Conservation (phyloP, 1,284 basidiomycete genomes). For the Fomitopsis schrenkii region DNA sequence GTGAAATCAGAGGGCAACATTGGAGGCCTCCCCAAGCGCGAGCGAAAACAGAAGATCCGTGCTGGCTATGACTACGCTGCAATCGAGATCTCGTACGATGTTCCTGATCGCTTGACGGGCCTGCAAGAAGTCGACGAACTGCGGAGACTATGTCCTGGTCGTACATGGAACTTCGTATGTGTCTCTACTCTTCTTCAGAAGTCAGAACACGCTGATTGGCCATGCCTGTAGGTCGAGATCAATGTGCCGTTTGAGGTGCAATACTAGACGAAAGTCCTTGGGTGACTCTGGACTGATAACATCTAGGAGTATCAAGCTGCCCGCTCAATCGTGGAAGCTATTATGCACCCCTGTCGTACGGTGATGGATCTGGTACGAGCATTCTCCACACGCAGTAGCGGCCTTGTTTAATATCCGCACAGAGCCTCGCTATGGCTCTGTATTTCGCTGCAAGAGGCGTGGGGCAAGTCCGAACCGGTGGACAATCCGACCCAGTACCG, state of each 20-base stretch:
- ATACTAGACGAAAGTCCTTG: background rate
- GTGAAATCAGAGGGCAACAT: constrained; percentile 44
- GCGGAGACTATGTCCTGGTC: constrained; percentile 59
- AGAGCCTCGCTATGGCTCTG: constrained; percentile 90
- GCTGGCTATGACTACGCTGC: constrained; percentile 20
- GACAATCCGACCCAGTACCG: constrained; percentile 33
- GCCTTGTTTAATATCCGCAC: constrained; percentile 3
- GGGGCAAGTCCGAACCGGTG: constrained; percentile 47
- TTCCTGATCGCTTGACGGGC: constrained; percentile 88
- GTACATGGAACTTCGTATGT: constrained; percentile 85
- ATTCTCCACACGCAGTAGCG: too few species aligned
- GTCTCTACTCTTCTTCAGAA: background rate
- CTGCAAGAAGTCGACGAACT: constrained; percentile 77
- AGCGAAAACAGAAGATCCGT: constrained; percentile 33
- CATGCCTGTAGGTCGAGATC: constrained; percentile 61
- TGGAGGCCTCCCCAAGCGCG: constrained; percentile 36
- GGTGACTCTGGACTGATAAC: constrained; percentile 5
- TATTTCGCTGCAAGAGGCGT: constrained; percentile 88
- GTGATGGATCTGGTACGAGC: constrained; percentile 87
- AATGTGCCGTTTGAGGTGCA: constrained; percentile 78
- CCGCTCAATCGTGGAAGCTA: constrained; percentile 54
- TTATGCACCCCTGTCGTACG: constrained; percentile 81
- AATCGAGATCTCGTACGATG: constrained; percentile 45
- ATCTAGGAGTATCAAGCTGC: constrained; percentile 61
- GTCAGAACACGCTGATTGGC: constrained; percentile 1